These are phyloP conservation scores for Dactylonectria macrodidyma DNA, from an alignment of 2,329 filamentous ascomycete genomes.

Conservation along the genomic window DNA sequence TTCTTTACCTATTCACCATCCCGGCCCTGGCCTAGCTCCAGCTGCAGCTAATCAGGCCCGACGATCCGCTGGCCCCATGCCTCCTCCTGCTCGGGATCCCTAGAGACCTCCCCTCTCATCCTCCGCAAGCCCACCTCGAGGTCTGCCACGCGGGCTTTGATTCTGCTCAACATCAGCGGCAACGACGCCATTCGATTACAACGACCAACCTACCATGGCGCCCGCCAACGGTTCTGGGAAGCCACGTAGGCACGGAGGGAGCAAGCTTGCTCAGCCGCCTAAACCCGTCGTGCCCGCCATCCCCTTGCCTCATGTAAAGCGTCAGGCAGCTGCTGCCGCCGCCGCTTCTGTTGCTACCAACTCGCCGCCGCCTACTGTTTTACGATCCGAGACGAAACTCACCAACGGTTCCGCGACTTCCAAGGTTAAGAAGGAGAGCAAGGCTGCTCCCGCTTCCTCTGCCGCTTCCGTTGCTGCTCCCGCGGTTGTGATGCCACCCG, in stretches of 20 bases:
- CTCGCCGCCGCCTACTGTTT: conserved; percentile 25
- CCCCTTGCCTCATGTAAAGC: conserved; percentile 57
- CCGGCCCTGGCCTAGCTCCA: background rate
- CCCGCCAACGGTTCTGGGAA: conserved; percentile 52
- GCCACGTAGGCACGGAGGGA: conserved; percentile 49
- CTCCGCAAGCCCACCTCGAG: conserved; percentile 41
- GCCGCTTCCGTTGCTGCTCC: conserved; percentile 25
- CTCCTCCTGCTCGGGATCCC: conserved; percentile 51
- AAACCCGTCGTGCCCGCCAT: conserved; percentile 57
- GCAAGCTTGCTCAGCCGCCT: conserved; percentile 50
- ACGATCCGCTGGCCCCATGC: conserved; percentile 47
- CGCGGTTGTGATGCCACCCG: conserved; percentile 26
- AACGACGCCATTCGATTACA: conserved; percentile 3
- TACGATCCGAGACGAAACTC: conserved; percentile 39
- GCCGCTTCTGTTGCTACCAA: conserved; percentile 31
- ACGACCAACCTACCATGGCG: conserved; percentile 49
- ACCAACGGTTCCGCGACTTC: conserved; percentile 36
- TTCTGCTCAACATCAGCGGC: conserved; percentile 37
- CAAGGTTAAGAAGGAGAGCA: conserved; percentile 28
- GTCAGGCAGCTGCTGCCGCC: conserved; percentile 53
- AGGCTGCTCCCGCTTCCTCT: conserved; percentile 24
- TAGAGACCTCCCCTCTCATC: conserved; percentile 45
- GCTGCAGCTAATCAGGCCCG: conserved; percentile 7
- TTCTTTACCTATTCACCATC: background rate
- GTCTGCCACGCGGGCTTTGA: conserved; percentile 42